These are phyloP conservation scores for Penicillium malachiteum DNA, from an alignment of 495 filamentous ascomycete species.

Conservation along the genomic window DNA sequence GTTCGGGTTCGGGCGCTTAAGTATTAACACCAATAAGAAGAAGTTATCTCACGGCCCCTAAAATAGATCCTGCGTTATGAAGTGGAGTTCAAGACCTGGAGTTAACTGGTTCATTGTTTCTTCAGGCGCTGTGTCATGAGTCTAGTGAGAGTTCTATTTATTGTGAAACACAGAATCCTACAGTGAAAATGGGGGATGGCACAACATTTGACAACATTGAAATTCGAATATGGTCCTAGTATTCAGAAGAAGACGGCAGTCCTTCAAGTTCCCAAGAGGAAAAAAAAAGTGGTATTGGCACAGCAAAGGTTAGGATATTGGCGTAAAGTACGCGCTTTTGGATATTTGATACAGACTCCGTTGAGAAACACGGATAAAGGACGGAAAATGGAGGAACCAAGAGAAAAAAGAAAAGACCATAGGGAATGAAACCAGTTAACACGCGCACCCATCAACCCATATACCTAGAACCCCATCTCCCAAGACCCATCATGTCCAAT, in stretches of 20 bases:
- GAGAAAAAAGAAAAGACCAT: constrained; percentile 7
- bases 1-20: constrained; percentile 23
- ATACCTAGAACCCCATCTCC: constrained; percentile 13
- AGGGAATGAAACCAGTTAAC: background rate
- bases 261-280: background rate
- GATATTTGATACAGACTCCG: constrained; percentile 25
- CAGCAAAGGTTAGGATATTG: constrained; percentile 10
- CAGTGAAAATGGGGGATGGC: no score
- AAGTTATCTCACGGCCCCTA: background rate
- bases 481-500: constrained; percentile 17
- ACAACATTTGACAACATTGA: no score
- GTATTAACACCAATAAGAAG: constrained; percentile 2
- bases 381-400: background rate
- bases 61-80: constrained; percentile 7
- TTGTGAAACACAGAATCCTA: background rate
- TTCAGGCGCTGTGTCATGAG: constrained; percentile 5
- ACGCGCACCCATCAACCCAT: constrained; percentile 2
- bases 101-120: background rate
- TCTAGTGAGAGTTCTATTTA: background rate
- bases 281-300: constrained; percentile 1
- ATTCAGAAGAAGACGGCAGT: background rate
- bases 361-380: constrained; percentile 7
- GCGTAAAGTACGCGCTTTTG: constrained; percentile 17
- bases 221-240: no score
- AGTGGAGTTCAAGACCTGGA: background rate